These are phyloP conservation scores for Brachypodium distachyon DNA, from an alignment of 202 grass and related monocot genomes.

Conservation along the genomic window DNA sequence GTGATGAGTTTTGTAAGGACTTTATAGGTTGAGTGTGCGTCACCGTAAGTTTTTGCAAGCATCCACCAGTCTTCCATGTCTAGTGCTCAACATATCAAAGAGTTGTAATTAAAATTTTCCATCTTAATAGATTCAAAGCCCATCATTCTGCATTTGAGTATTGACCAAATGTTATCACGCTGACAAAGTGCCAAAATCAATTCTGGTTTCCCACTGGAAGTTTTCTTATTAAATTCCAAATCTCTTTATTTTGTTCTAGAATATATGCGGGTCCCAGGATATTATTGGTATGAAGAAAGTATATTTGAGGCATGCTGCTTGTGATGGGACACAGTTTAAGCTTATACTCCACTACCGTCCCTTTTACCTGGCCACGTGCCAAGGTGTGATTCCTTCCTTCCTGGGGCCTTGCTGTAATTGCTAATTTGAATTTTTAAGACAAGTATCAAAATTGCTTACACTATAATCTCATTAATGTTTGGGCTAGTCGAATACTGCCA, in stretches of 20 bases:
- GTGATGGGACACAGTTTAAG: conserved; percentile 28
- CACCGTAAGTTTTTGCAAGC: conserved; percentile 4
- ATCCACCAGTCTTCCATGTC: background rate
- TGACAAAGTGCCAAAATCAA: conserved; percentile 15
- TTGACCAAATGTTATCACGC: conserved; percentile 19
- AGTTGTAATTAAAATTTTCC: background rate
- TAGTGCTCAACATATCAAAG: conserved; percentile 10
- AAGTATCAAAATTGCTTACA: background rate
- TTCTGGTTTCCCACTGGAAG: conserved; percentile 12
- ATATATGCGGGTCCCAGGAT: conserved; percentile 12
- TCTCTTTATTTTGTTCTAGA: background rate
- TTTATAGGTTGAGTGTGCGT: conserved; percentile 15
- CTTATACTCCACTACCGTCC: conserved; percentile 32
- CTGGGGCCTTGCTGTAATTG: background rate
- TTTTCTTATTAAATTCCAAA: background rate
- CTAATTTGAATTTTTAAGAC: conserved; percentile 1
- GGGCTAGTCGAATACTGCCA: background rate
- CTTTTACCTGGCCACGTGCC: conserved; percentile 26
- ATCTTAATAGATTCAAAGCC: background rate
- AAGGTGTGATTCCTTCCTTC: background rate
- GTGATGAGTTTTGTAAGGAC: conserved; percentile 16
- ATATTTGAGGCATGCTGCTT: conserved; percentile 30
- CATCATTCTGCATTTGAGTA: background rate
- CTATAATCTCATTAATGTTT: background rate
- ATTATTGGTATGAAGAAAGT: conserved; percentile 45